phyloP scores from a whole-genome alignment of 2,329 filamentous ascomycete species.

The Fusarium penzigii region DNA sequence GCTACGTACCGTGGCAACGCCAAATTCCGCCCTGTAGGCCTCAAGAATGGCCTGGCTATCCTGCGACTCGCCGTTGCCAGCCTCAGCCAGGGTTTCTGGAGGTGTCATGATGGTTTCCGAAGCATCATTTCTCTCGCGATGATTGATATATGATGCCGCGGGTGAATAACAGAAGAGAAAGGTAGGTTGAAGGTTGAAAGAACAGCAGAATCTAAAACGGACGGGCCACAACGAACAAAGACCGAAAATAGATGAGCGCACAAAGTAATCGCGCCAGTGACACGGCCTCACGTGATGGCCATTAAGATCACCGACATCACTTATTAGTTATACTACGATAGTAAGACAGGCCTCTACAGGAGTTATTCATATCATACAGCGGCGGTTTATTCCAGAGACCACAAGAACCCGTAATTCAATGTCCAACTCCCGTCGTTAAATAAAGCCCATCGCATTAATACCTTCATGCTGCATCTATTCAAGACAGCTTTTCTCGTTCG shows the following conservation, averaged over 20 bases:
- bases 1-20: slow-evolving; percentile 41
- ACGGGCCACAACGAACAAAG: slow-evolving; percentile 7
- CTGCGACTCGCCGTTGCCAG: slow-evolving; percentile 42
- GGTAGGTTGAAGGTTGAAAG: slow-evolving; percentile 1
- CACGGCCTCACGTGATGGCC: slow-evolving; percentile 32
- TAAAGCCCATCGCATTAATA: too few species aligned
- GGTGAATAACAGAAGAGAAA: background rate
- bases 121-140: slow-evolving; percentile 16
- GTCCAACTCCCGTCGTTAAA: too few species aligned
- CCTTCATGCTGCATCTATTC: too few species aligned
- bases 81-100: slow-evolving; percentile 28
- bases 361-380: too few species aligned
- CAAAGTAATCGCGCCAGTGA: slow-evolving; percentile 19
- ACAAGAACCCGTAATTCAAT: too few species aligned
- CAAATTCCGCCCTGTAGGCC: slow-evolving; percentile 40
- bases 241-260: background rate
- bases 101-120: slow-evolving; percentile 30
- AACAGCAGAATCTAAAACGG: slow-evolving; percentile 20
- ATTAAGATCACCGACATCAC: background rate
- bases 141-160: background rate
- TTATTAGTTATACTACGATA: too few species aligned
- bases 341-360: too few species aligned
- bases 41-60: slow-evolving; percentile 46
- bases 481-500: too few species aligned
- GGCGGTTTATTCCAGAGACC: too few species aligned